Evolutionary conservation across 1,284 basidiomycete genomes (phyloP), one percentile per base, ranked within the genome.

Genomic region (Cutaneotrichosporon dermatis): DNA sequence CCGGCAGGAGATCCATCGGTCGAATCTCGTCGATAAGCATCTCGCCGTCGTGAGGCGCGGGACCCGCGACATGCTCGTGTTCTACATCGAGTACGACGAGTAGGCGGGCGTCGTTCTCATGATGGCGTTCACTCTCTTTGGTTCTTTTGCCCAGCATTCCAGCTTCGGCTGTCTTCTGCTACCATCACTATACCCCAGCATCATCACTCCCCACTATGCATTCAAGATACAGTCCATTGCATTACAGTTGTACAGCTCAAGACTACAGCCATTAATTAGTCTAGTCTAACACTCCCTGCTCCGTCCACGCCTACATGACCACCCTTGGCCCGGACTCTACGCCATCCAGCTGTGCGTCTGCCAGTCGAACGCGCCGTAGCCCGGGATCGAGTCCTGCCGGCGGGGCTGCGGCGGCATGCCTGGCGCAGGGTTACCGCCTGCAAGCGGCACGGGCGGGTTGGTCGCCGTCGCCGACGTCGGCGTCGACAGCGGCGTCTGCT

Each of bases 31-130:
- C 12, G 86, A 87, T 65, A 80, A 78, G 9, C 81, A 81, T 43
- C 70, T 93, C 6, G 84, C 83, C 9, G 83, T 94, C 57, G 66
- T 94, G 16, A 83, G 88, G 51, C 83, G 85, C 37, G 92, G 92
- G 5, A 90, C 87, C 75, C 85, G 87, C 63, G 88, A 86, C 54
- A 80, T 87, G 59, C 75, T 86, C n/a, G 81, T 92, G 50, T 72
- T 92, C 5, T 83, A 72, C 51, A 41, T 79, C 15, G 74, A 77
- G 11, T 11, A 36, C 9, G 44, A 62, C 34, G 39, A 43, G 4
- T 5, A 51, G 35, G 10, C n/a, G 6, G 7, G 7, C 48, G 48
- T 33, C 37, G n/a, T n/a, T n/a, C n/a, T n/a, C n/a, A n/a, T n/a
- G n/a, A n/a, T n/a, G n/a, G n/a, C n/a, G n/a, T n/a, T n/a, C n/a